Base-by-base conservation (phyloP, 805 yeast genomes). In the Metschnikowia cubensis region DNA sequence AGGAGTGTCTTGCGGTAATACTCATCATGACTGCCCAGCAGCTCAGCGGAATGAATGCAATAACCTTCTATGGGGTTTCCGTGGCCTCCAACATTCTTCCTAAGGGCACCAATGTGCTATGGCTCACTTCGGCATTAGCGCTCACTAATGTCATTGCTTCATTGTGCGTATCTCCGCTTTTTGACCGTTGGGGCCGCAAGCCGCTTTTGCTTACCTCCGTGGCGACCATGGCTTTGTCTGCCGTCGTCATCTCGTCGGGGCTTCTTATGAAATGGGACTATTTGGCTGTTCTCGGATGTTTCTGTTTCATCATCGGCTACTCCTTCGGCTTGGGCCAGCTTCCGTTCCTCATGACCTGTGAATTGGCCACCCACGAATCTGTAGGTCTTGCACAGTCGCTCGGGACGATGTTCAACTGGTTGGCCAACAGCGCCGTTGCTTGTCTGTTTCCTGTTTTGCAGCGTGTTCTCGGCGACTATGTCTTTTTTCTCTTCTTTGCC, bases 1-100 rank as follows among this genome's bases (percentile, higher is more conserved):
- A 50, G 33, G 68, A 67, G 45, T 53, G 65, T 22, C 35, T 63
- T 11, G 75, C 77, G 6, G 64, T 65, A 5, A 43, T 62, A 3
- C 52, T 70, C 7, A 54, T 72, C 31, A 71, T 73, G 76, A 62
- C 70, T 6, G 70, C 70, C 2, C 71, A 68, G 52, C 74, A 72
- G 55, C 55, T 71, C 50, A 51, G 67, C 22, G 65, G 63, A 5
- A 64, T 62, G 58, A 62, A 62, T 35, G 64, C 65, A 33, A 60
- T 61, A 39, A 58, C 62, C 11, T 59, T 60, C 35, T 62, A 62
- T 44, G 66, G 65, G 3, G 65, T 62, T 14, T 53, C 59, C 11
- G 54, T 61, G 21, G 54, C 59, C 35, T 42, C 52, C 7, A 48
- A 52, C 21, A 49, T 55, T 13, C 48, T 56, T 15, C 56, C 61